Evolutionary conservation across 345 rosid genomes (phyloP).

Genomic region (Iberis pinnata): DNA sequence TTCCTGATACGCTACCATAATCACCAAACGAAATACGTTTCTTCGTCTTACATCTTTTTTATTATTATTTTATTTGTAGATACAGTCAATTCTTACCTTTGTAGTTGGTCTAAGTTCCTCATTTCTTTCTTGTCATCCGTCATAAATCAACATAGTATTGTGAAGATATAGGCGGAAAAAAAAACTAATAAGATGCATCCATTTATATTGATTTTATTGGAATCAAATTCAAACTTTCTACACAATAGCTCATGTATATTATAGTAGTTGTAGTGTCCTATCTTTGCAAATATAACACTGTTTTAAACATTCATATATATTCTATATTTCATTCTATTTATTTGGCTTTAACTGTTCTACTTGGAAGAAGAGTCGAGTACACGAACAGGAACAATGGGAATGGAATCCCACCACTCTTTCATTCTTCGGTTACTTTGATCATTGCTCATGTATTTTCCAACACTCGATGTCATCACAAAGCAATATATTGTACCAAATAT

Average conservation of each 20-base stretch:
- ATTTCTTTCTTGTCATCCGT: too few species aligned
- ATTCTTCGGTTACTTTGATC: conserved; percentile 52
- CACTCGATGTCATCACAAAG: conserved; percentile 42
- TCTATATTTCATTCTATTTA: not conserved
- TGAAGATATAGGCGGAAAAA: too few species aligned
- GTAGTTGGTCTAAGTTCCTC: too few species aligned
- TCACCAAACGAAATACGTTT: too few species aligned
- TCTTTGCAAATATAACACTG: conserved; percentile 1
- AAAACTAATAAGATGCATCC: too few species aligned
- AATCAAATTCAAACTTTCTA: too few species aligned
- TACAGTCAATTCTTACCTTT: too few species aligned
- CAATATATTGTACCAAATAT: conserved; percentile 31
- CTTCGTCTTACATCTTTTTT: too few species aligned
- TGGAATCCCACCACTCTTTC: conserved; percentile 90
- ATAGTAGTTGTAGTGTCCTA: not conserved
- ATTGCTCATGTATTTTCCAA: conserved; percentile 36
- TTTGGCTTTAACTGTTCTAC: conserved; percentile 2
- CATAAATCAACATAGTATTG: too few species aligned
- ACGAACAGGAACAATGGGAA: conserved; percentile 63
- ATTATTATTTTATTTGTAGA: too few species aligned
- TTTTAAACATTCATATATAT: not conserved
- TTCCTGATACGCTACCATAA: too few species aligned
- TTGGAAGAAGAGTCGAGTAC: conserved; percentile 33
- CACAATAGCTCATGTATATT: not conserved
- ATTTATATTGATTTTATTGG: too few species aligned